These are phyloP conservation scores for Floccularia luteovirens DNA, from an alignment of 768 basidiomycete genomes.

Conservation along the genomic window DNA sequence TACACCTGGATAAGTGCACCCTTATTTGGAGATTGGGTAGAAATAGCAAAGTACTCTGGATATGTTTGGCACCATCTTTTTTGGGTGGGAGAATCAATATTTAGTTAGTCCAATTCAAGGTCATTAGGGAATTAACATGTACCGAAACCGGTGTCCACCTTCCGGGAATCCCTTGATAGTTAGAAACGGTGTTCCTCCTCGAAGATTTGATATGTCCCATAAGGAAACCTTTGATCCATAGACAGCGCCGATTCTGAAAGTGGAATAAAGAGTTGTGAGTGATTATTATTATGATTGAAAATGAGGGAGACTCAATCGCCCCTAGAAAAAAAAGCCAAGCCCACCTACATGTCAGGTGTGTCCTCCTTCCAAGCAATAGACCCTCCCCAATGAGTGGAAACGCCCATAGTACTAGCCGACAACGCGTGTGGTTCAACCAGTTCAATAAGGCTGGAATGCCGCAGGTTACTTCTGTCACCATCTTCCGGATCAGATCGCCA, in stretches of 20 bases:
- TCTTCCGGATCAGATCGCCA: constrained; percentile 70
- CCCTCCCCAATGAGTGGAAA: constrained; percentile 39
- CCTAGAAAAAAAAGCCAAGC: constrained; percentile 4
- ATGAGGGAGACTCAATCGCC: constrained; percentile 1
- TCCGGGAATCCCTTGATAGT: constrained; percentile 58
- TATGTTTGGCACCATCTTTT: constrained; percentile 72
- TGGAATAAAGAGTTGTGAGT: not conserved
- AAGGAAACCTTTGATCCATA: constrained; percentile 67
- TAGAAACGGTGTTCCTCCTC: constrained; percentile 67
- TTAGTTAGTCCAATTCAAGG: not conserved
- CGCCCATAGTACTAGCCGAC: constrained; percentile 40
- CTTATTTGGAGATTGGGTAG: constrained; percentile 45
- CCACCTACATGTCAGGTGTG: constrained; percentile 63
- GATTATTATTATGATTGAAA: constrained; percentile 1
- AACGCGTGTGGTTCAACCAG: constrained; percentile 65
- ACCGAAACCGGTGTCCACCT: constrained; percentile 67
- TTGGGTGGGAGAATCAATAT: too few relatives aligned
- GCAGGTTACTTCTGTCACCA: constrained; percentile 43
- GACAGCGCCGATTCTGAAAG: constrained; percentile 60
- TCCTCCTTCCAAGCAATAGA: constrained; percentile 68
- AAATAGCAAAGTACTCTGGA: constrained; percentile 73
- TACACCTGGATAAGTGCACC: constrained; percentile 69
- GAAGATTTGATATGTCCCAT: constrained; percentile 69
- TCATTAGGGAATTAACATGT: constrained; percentile 1
- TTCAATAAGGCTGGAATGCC: constrained; percentile 60